Evolutionary conservation across 2,329 filamentous ascomycete genomes (phyloP), one percentile per base, ranked within the genome.

Genomic region (Aspergillus eucalypticola): DNA sequence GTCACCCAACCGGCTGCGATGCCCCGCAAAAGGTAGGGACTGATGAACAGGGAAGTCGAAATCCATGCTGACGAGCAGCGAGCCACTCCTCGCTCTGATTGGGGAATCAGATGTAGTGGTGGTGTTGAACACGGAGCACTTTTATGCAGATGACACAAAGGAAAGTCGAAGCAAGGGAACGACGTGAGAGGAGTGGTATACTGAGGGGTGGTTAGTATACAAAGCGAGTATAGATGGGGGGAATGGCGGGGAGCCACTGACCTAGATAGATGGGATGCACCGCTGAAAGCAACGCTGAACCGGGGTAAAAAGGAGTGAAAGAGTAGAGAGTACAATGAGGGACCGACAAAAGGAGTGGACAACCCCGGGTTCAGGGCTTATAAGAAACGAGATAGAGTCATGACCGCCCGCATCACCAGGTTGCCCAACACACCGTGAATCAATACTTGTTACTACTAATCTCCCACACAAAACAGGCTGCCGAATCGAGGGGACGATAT

Each of bases 1-100:
- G 58, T 75, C 74, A 8, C 69, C 69, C 54, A 76, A 61, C 54
- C 74, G 73, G 66, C 73, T 76, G 8, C 73, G 69, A 29, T 72
- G 71, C 35, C 73, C 66, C 49, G 60, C 54, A 39, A 72, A 67
- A 25, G 69, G 64, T 61, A 72, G 59, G 2, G 68, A 51, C 15
- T 61, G 60, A 32, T 69, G 63, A 29, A 68, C 58, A 41, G 67
- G 62, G 17, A 71, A 59, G 46, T 70, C 64, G 54, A 72, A 69
- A 25, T 64, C 65, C 71, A 73, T 73, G 49, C n/a, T 60, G 61
- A 44, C 15, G 15, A 17, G 23, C 19, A 19, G 8, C 27, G 17
- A 39, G 53, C 25, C 39, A 46, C 52, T n/a, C 39, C 53, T 35
- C 10, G 53, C 38, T 41, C 39, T n/a, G 19, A 41, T 1, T 19